Conservation (phyloP, 2,329 filamentous ascomycete genomes). For the Colletotrichum endophyticum region DNA sequence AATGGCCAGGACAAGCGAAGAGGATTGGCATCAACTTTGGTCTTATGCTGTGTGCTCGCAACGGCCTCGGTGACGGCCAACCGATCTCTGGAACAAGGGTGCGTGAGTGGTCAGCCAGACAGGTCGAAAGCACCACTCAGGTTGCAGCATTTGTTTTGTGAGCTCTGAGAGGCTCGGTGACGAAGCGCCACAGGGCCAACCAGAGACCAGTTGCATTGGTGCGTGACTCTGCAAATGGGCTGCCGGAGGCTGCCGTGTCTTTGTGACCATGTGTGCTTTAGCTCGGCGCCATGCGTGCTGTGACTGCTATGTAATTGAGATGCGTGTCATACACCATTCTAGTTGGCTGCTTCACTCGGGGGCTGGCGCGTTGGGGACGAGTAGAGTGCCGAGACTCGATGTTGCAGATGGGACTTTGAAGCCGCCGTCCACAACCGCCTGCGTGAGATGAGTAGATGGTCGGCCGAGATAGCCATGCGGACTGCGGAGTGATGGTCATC, state of each 20-base stretch:
- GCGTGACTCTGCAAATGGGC: not conserved
- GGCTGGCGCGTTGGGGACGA: not conserved
- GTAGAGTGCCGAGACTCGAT: not conserved
- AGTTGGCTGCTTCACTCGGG: not conserved
- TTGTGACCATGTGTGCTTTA: not conserved
- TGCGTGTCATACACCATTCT: not conserved
- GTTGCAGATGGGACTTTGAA: not conserved
- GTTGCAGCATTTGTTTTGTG: not conserved
- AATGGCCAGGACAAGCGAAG: not conserved
- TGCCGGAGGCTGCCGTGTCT: not conserved
- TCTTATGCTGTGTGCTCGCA: not conserved
- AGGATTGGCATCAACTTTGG: not conserved
- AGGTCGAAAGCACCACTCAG: slow-evolving; percentile 1
- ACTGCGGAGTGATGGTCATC: not conserved
- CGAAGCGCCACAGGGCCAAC: not conserved
- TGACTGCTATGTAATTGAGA: not conserved
- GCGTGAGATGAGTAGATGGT: not conserved
- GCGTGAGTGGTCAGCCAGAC: not conserved
- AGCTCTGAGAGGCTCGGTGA: slow-evolving; percentile 13
- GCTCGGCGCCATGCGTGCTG: not conserved
- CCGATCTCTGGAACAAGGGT: slow-evolving; percentile 5
- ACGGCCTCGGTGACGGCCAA: not conserved
- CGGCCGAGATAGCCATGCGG: not conserved
- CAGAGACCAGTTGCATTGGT: not conserved
- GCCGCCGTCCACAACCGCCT: not conserved